phyloP scores from a whole-genome alignment of 768 basidiomycete species.

The Paxillus ammoniavirescens region DNA sequence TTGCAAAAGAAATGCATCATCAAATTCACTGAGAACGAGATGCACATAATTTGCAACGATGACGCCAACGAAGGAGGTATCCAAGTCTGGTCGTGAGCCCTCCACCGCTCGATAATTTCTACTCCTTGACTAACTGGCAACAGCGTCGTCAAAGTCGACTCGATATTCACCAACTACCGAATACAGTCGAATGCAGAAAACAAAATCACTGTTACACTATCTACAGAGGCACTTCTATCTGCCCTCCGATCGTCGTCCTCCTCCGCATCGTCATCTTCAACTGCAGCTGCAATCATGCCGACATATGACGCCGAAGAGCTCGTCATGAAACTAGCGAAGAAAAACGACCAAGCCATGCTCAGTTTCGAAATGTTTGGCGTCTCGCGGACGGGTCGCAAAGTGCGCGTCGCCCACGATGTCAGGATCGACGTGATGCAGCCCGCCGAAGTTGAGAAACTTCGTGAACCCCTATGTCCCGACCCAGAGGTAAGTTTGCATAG shows the following conservation, averaged over 20 bases:
- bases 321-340: constrained; percentile 84
- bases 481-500: constrained; percentile 61
- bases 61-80: constrained; percentile 81
- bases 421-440: constrained; percentile 79
- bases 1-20: constrained; percentile 83
- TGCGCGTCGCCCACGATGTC: constrained; percentile 77
- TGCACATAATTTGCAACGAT: constrained; percentile 82
- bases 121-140: constrained; percentile 8
- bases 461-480: constrained; percentile 82
- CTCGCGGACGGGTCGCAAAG: constrained; percentile 59
- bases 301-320: constrained; percentile 60
- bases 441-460: constrained; percentile 65
- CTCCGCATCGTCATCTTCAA: constrained; percentile 41
- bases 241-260: constrained; percentile 67
- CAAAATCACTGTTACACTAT: constrained; percentile 72
- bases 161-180: constrained; percentile 73
- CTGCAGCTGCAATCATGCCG: constrained; percentile 28
- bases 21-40: constrained; percentile 68
- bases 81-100: constrained; percentile 77
- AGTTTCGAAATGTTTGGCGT: constrained; percentile 71
- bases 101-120: constrained; percentile 25
- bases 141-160: constrained; percentile 63
- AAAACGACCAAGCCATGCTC: constrained; percentile 74
- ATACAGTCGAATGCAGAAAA: constrained; percentile 86
- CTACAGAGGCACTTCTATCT: constrained; percentile 70